phyloP scores from a whole-genome alignment of 176 grass and related monocot genomes.

The Poa pratensis region DNA sequence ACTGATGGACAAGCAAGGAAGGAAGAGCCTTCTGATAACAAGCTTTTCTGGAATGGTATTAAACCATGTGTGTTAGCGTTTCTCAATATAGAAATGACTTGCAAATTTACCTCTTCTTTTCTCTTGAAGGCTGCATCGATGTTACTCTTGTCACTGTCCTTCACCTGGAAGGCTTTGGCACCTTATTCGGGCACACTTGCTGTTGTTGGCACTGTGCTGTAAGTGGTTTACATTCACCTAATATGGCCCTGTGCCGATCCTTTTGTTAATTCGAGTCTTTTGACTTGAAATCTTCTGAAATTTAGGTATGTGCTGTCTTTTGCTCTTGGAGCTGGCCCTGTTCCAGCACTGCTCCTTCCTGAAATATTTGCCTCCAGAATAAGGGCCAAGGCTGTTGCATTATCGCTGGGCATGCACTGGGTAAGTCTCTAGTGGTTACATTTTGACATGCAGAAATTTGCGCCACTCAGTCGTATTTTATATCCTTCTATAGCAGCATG shows the following conservation, averaged over 20 bases:
- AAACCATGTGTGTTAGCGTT: slow-evolving; percentile 13
- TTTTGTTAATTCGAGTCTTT: neutral
- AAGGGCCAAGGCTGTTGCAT: slow-evolving; percentile 96
- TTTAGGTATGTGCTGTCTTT: slow-evolving; percentile 94
- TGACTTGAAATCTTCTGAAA: slow-evolving; percentile 23
- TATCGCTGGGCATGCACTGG: slow-evolving; percentile 99
- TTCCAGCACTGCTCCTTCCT: slow-evolving; percentile 95
- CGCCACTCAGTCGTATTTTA: neutral
- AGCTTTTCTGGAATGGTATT: slow-evolving; percentile 98
- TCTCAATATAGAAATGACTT: slow-evolving; percentile 14
- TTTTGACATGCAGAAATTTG: neutral
- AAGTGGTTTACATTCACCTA: slow-evolving; percentile 47
- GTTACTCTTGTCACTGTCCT: slow-evolving; percentile 87
- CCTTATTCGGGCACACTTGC: slow-evolving; percentile 95
- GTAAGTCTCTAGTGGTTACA: slow-evolving; percentile 53
- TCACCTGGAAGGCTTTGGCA: slow-evolving; percentile 85
- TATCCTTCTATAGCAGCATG: neutral
- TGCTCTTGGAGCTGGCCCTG: slow-evolving; percentile 94
- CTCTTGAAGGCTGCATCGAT: slow-evolving; percentile 81
- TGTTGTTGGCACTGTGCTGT: slow-evolving; percentile 90
- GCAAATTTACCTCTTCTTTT: slow-evolving; percentile 1
- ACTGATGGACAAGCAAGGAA: slow-evolving; percentile 95
- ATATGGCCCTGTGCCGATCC: neutral
- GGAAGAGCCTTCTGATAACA: slow-evolving; percentile 96
- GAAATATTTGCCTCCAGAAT: slow-evolving; percentile 99